Percentiles rank a stretch among this genome's conserved stretches.
Conservation (phyloP, 768 basidiomycete species). For the Austroboletus eburneus region DNA sequence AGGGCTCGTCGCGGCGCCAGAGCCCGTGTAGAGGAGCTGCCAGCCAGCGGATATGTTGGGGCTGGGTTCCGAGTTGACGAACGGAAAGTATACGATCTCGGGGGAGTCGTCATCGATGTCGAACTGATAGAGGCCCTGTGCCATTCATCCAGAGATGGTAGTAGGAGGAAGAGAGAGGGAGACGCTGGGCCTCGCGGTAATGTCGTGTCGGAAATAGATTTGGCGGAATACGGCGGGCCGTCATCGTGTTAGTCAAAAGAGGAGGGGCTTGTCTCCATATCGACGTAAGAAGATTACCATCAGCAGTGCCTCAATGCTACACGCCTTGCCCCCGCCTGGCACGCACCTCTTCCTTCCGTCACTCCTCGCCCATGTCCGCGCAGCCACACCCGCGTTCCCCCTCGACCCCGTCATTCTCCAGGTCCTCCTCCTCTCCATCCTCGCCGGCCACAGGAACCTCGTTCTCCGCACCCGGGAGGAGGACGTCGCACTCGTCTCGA, state of each 20-base stretch:
- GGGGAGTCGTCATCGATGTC: constrained; percentile 67
- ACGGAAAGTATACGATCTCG: constrained; percentile 55
- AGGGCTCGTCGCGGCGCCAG: constrained; percentile 42
- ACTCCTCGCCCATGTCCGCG: constrained; percentile 44
- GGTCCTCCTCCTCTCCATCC: constrained; percentile 60
- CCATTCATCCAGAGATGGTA: constrained; percentile 32
- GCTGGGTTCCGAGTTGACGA: constrained; percentile 49
- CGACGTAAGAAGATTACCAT: no score
- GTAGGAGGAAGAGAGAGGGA: constrained; percentile 8
- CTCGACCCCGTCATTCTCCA: constrained; percentile 62
- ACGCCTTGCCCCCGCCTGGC: no score
- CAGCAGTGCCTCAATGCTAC: no score
- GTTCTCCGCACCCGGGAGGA: constrained; percentile 63
- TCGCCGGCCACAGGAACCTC: constrained; percentile 59
- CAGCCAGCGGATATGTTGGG: constrained; percentile 55
- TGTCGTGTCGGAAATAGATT: constrained; percentile 24
- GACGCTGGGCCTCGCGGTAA: constrained; percentile 29
- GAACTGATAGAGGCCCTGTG: constrained; percentile 32
- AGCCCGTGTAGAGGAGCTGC: constrained; percentile 56
- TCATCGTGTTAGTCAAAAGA: no score
- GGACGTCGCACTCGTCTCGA: constrained; percentile 56
- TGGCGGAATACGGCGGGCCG: constrained; percentile 4
- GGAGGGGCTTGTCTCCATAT: constrained; percentile 15
- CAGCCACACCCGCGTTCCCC: constrained; percentile 45
- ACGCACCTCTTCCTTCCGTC: constrained; percentile 47